A percentile compares a stretch with the other conserved stretches of the same genome.
Evolutionary conservation across 306 rosid genomes (phyloP).

Genomic region (Pterocarpus macrocarpus): DNA sequence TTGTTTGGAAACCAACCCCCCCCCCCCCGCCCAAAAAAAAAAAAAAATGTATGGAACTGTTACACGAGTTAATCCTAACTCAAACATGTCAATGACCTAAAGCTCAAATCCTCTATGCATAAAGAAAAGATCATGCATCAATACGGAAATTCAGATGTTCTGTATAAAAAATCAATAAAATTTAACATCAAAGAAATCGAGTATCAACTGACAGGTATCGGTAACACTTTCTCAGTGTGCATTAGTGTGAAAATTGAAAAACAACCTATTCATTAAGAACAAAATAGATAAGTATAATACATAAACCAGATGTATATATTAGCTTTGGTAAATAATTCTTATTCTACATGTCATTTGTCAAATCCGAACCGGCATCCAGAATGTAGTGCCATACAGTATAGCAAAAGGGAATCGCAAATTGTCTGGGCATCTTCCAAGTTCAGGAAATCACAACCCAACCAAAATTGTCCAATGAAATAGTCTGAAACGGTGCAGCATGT

Average conservation of each 20-base stretch:
- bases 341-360: slow-evolving; percentile 63
- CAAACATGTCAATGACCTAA: not conserved
- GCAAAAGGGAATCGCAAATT: slow-evolving; percentile 56
- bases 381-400: slow-evolving; percentile 54
- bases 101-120: not conserved
- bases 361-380: slow-evolving; percentile 50
- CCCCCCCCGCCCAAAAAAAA: too few species aligned
- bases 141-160: slow-evolving; percentile 12
- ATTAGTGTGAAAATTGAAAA: slow-evolving; percentile 7
- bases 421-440: slow-evolving; percentile 55
- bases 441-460: slow-evolving; percentile 61
- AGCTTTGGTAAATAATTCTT: slow-evolving; percentile 42
- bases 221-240: slow-evolving; percentile 18
- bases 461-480: slow-evolving; percentile 54
- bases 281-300: slow-evolving; percentile 41
- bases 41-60: not conserved
- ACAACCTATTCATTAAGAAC: slow-evolving; percentile 20
- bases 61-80: slow-evolving; percentile 2
- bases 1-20: not conserved
- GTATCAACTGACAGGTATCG: not conserved
- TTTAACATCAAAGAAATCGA: slow-evolving; percentile 7
- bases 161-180: slow-evolving; percentile 33
- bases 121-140: not conserved
- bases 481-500: slow-evolving; percentile 40
- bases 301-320: slow-evolving; percentile 25